phyloP scores from a whole-genome alignment of 192 early-diverging fungal genomes.

The Coemansia guatemalensis region DNA sequence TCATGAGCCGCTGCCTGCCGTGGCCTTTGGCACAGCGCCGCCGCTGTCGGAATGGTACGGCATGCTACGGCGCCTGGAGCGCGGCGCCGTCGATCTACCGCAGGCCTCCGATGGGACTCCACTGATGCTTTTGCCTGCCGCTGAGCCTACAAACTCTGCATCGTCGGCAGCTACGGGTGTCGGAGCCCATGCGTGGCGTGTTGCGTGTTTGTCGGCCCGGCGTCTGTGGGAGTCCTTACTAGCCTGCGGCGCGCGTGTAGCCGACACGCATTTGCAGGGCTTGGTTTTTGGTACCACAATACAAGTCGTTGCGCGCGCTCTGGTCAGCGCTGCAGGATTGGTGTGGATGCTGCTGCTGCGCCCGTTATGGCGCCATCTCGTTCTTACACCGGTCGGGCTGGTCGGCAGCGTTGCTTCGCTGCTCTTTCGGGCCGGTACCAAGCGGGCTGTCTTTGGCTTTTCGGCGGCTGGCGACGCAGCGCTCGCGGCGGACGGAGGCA shows the following conservation, averaged over 20 bases:
- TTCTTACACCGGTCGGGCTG: background rate
- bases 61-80: conserved; percentile 40
- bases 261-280: background rate
- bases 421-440: background rate
- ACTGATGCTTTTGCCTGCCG: conserved; percentile 19
- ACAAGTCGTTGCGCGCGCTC: background rate
- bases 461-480: background rate
- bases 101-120: conserved; percentile 49
- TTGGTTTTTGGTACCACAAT: background rate
- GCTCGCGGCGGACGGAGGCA: conserved; percentile 6
- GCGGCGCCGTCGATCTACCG: conserved; percentile 24
- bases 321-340: background rate
- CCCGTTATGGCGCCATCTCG: conserved; percentile 1
- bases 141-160: background rate
- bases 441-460: background rate
- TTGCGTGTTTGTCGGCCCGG: background rate
- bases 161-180: background rate
- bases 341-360: conserved; percentile 7
- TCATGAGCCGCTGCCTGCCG: background rate
- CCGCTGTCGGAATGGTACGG: conserved; percentile 45
- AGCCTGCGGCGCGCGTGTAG: background rate
- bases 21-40: conserved; percentile 8
- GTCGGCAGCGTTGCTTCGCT: background rate
- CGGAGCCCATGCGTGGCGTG: background rate
- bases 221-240: conserved; percentile 6